Percentiles rank a stretch among this genome's conserved stretches.
These are phyloP conservation scores for Aspergillus sergii DNA, from an alignment of 2,329 filamentous ascomycete genomes.

Conservation along the genomic window DNA sequence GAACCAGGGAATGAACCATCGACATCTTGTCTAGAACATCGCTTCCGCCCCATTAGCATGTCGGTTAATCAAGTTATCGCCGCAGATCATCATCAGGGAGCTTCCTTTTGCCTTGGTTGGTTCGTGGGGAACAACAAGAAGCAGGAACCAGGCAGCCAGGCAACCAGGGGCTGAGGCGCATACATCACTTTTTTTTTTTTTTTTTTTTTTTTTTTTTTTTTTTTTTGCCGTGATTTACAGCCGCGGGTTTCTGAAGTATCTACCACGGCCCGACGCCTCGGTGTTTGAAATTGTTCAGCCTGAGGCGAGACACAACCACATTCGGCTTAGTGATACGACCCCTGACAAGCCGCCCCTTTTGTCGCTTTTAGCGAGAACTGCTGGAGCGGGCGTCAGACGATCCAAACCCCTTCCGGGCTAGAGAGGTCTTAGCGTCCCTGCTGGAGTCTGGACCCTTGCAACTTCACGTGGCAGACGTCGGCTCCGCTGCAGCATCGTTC, in stretches of 20 bases:
- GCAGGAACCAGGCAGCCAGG: slow-evolving; percentile 19
- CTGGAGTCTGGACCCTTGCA: slow-evolving; percentile 28
- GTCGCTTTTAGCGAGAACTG: slow-evolving; percentile 20
- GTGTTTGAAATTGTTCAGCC: not conserved
- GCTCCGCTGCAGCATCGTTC: slow-evolving; percentile 25
- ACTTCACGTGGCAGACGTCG: slow-evolving; percentile 30
- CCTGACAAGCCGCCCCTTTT: slow-evolving; percentile 3
- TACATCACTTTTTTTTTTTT: slow-evolving; percentile 2
- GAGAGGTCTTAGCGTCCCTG: slow-evolving; percentile 14
- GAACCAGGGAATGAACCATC: slow-evolving; percentile 4
- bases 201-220: not conserved
- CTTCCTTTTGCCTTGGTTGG: slow-evolving; percentile 8
- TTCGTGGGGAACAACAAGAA: slow-evolving; percentile 15
- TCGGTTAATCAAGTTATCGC: slow-evolving; percentile 17
- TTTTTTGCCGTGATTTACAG: not conserved
- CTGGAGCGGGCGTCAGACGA: slow-evolving; percentile 27
- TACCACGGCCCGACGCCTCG: not conserved
- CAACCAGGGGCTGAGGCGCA: slow-evolving; percentile 17
- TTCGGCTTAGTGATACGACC: slow-evolving; percentile 4
- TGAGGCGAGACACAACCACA: not conserved
- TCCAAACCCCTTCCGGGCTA: slow-evolving; percentile 14
- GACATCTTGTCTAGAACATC: slow-evolving; percentile 12
- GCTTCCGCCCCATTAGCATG: slow-evolving; percentile 14
- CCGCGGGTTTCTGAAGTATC: not conserved
- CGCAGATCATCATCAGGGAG: slow-evolving; percentile 26